phyloP scores from a whole-genome alignment of 371 early-diverging fungal genomes.

The Rhizomucor miehei region DNA sequence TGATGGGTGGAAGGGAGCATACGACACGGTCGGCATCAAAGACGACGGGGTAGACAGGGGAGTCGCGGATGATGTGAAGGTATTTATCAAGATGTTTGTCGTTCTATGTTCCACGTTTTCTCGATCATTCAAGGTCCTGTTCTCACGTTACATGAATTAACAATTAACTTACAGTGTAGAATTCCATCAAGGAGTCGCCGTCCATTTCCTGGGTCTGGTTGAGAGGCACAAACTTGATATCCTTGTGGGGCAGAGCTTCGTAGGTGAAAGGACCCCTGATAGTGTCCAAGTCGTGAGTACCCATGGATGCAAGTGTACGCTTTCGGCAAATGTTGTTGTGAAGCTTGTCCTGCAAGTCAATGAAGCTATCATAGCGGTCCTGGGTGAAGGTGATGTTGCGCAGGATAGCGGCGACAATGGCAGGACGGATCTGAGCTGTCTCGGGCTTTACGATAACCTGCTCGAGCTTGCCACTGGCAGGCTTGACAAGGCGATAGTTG shows the following conservation, averaged over 20 bases:
- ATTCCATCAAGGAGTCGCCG: conserved; percentile 85
- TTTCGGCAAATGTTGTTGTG: conserved; percentile 97
- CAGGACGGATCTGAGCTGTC: conserved; percentile 83
- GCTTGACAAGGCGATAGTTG: conserved; percentile 56
- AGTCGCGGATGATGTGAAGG: conserved; percentile 90
- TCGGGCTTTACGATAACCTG: conserved; percentile 71
- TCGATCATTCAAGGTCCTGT: no score
- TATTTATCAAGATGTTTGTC: conserved; percentile 89
- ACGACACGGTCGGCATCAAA: conserved; percentile 85
- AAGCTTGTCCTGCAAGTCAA: conserved; percentile 99
- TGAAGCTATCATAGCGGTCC: conserved; percentile 91
- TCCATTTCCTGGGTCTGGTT: conserved; percentile 89
- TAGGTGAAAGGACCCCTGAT: conserved; percentile 95
- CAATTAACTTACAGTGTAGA: conserved; percentile 77
- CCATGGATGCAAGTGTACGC: conserved; percentile 97
- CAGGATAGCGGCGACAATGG: conserved; percentile 93
- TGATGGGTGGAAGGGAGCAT: conserved; percentile 98
- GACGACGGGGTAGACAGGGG: conserved; percentile 93
- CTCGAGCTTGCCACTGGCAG: conserved; percentile 59
- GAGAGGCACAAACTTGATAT: conserved; percentile 94
- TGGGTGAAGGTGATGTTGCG: conserved; percentile 86
- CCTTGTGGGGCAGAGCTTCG: conserved; percentile 85
- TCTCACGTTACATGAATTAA: not conserved
- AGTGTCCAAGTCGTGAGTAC: conserved; percentile 99
- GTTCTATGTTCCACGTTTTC: conserved; percentile 23